These are phyloP conservation scores for Lepidopterella palustris DNA, from an alignment of 495 filamentous ascomycete species.

Conservation along the genomic window DNA sequence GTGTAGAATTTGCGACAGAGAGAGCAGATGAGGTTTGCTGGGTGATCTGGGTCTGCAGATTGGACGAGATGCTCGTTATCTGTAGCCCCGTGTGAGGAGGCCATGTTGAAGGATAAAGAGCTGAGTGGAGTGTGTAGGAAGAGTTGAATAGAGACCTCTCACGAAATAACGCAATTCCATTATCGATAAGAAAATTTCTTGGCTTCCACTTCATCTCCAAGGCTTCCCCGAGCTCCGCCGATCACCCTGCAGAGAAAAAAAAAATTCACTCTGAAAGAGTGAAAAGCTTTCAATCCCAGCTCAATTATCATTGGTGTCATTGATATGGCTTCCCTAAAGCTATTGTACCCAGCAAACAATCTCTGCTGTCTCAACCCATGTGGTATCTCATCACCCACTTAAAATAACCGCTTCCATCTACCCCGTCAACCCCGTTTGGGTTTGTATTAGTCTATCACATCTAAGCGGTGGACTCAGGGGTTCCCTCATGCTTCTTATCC, in stretches of 20 bases:
- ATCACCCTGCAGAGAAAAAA: too few relatives aligned
- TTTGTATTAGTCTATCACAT: not conserved
- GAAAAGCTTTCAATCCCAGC: too few relatives aligned
- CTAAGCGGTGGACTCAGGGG: constrained; percentile 14
- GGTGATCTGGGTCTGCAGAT: constrained; percentile 71
- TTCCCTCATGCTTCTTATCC: constrained; percentile 21
- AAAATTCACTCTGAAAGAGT: too few relatives aligned
- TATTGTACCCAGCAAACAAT: too few relatives aligned
- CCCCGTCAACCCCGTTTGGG: not conserved
- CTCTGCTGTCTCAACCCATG: too few relatives aligned
- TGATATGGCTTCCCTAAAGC: too few relatives aligned
- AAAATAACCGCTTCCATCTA: not conserved
- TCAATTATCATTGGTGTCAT: too few relatives aligned
- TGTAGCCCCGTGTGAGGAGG: not conserved
- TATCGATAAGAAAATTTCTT: not conserved
- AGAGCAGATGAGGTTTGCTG: constrained; percentile 86
- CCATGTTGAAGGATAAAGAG: not conserved
- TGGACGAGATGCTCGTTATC: constrained; percentile 65
- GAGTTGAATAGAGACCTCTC: too few relatives aligned
- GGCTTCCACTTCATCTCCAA: too few relatives aligned
- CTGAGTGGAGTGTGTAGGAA: not conserved
- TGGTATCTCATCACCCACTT: too few relatives aligned
- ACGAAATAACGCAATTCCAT: constrained; percentile 1
- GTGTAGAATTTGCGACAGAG: constrained; percentile 92
- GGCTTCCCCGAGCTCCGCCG: too few relatives aligned